Conservation (phyloP, 2,329 filamentous ascomycete species). For the Diplodia mutila region DNA sequence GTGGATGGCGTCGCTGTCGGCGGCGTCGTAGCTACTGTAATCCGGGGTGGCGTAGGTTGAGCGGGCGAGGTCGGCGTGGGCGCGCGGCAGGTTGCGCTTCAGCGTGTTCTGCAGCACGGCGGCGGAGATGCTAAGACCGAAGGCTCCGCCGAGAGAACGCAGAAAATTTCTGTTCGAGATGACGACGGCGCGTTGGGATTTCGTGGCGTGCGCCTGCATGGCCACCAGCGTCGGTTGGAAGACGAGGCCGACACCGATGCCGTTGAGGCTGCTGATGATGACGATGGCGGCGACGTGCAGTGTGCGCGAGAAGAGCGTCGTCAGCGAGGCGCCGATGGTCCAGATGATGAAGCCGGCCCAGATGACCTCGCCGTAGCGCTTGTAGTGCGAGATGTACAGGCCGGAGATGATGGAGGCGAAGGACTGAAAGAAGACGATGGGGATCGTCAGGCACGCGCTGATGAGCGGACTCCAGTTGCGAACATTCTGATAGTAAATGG, state of each 20-base stretch:
- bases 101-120: constrained; percentile 47
- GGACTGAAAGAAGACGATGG: constrained; percentile 55
- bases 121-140: constrained; percentile 62
- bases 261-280: constrained; percentile 55
- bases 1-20: constrained; percentile 16
- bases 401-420: constrained; percentile 55
- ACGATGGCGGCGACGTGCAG: constrained; percentile 51
- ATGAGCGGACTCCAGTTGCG: constrained; percentile 49
- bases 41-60: constrained; percentile 23
- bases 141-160: constrained; percentile 61
- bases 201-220: constrained; percentile 55
- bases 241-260: constrained; percentile 50
- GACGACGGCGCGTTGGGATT: constrained; percentile 63
- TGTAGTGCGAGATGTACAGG: constrained; percentile 60
- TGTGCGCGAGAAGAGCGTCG: constrained; percentile 55
- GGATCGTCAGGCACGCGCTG: constrained; percentile 57
- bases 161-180: constrained; percentile 67
- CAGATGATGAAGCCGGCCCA: constrained; percentile 54
- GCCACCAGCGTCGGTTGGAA: constrained; percentile 61
- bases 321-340: constrained; percentile 59
- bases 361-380: constrained; percentile 64
- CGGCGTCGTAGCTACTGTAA: background rate
- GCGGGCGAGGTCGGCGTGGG: constrained; percentile 11
- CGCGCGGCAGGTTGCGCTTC: constrained; percentile 29
- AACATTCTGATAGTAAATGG: constrained; percentile 65